Percentiles rank a stretch among this genome's conserved stretches.
Conservation (phyloP, 495 filamentous ascomycete species). For the Lichina pygmaea region DNA sequence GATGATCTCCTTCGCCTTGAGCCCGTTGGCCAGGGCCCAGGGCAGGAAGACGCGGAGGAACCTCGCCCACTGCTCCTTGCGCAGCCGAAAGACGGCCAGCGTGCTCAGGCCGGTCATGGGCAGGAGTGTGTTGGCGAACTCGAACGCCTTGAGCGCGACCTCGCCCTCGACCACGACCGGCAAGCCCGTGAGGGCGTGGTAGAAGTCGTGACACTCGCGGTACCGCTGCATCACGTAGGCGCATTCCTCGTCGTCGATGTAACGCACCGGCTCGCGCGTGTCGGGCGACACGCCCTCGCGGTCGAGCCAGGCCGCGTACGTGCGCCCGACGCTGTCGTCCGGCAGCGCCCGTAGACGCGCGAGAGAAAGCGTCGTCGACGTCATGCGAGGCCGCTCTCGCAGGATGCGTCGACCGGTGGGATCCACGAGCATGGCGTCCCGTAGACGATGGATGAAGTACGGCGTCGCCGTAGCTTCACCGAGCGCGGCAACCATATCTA, state of each 20-base stretch:
- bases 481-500: constrained; percentile 79
- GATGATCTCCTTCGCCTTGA: constrained; percentile 54
- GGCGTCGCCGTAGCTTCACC: constrained; percentile 86
- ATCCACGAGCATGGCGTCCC: constrained; percentile 63
- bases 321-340: constrained; percentile 49
- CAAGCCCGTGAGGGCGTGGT: constrained; percentile 80
- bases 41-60: constrained; percentile 57
- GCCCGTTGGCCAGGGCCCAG: constrained; percentile 71
- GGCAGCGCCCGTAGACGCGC: constrained; percentile 43
- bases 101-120: constrained; percentile 85
- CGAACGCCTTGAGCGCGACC: constrained; percentile 88
- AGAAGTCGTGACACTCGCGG: constrained; percentile 94
- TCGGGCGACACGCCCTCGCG: constrained; percentile 80
- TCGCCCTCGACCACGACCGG: constrained; percentile 86
- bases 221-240: constrained; percentile 99
- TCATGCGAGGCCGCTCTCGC: constrained; percentile 68
- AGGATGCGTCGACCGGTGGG: constrained; percentile 80
- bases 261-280: constrained; percentile 53
- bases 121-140: constrained; percentile 58
- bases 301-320: constrained; percentile 73
- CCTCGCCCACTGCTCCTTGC: constrained; percentile 33
- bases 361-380: constrained; percentile 46
- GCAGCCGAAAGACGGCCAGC: constrained; percentile 41
- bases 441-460: constrained; percentile 83
- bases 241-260: constrained; percentile 83